Evolutionary conservation across 139 green algal genomes (phyloP).

Genomic region (Eudorina sp.): DNA sequence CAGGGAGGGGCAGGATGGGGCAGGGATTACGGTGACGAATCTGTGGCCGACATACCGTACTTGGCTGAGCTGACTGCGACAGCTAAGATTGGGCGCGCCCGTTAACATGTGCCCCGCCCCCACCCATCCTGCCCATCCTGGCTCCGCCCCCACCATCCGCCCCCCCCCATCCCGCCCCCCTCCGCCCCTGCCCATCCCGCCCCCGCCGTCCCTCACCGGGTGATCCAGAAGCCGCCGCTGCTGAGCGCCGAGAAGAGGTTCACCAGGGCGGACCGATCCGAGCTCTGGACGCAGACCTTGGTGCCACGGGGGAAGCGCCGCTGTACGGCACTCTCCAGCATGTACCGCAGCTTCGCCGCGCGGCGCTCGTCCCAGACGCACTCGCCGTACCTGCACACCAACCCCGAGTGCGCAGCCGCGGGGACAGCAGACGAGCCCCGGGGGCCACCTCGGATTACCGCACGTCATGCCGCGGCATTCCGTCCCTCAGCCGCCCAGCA

Average conservation of each 20-base stretch:
- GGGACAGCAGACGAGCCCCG: no score
- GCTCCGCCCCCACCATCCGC: no score
- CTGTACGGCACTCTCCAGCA: constrained; percentile 85
- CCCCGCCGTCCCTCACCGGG: constrained; percentile 2
- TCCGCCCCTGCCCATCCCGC: not conserved
- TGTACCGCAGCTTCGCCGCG: constrained; percentile 78
- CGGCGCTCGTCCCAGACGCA: constrained; percentile 65
- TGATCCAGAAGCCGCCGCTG: constrained; percentile 52
- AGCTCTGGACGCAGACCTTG: constrained; percentile 63
- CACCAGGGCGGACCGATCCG: constrained; percentile 24
- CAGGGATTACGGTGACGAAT: no score
- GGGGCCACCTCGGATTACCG: no score
- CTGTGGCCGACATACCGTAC: no score
- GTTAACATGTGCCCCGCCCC: not conserved
- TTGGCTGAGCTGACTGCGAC: not conserved
- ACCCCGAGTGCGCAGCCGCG: no score
- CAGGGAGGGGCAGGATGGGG: no score
- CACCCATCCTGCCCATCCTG: no score
- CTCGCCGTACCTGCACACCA: constrained; percentile 70
- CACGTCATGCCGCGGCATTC: no score
- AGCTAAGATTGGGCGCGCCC: not conserved
- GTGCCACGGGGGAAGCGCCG: constrained; percentile 83
- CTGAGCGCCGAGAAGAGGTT: constrained; percentile 46
- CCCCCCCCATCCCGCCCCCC: no score
- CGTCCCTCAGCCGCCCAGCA: no score